Conservation (phyloP, 805 yeast species). For the Spathaspora girioi region DNA sequence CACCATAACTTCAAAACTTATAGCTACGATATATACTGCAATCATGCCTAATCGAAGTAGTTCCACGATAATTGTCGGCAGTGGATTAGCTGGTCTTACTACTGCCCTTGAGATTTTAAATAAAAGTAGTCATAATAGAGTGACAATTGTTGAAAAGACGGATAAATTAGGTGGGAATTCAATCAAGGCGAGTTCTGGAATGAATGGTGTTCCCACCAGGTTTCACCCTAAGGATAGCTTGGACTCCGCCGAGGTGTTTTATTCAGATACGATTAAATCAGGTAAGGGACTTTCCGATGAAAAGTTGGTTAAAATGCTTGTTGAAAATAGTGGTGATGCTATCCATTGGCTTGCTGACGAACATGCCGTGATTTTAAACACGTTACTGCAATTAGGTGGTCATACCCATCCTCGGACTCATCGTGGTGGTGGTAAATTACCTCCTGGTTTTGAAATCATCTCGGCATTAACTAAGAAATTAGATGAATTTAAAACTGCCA, state of each 20-base stretch:
- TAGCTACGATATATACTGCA: background rate
- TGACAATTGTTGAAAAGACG: conserved; percentile 47
- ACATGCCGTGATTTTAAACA: conserved; percentile 24
- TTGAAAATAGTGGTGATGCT: conserved; percentile 24
- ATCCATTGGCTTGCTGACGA: conserved; percentile 29
- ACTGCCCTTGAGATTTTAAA: conserved; percentile 37
- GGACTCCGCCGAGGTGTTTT: conserved; percentile 25
- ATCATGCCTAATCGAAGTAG: background rate
- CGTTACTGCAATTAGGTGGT: conserved; percentile 38
- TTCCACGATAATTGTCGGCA: conserved; percentile 44
- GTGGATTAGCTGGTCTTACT: conserved; percentile 56
- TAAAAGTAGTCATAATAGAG: conserved; percentile 28
- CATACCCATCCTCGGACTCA: conserved; percentile 39
- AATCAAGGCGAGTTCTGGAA: conserved; percentile 59
- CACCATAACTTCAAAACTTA: background rate
- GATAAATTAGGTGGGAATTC: conserved; percentile 55
- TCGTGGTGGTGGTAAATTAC: conserved; percentile 39
- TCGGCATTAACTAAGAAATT: conserved; percentile 40
- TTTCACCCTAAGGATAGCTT: conserved; percentile 17
- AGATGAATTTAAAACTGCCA: conserved; percentile 23
- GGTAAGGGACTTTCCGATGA: conserved; percentile 27
- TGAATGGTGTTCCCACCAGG: conserved; percentile 41
- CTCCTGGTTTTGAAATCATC: conserved; percentile 60
- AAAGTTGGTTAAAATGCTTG: conserved; percentile 22
- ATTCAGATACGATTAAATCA: conserved; percentile 27